phyloP scores from a whole-genome alignment of 1,284 basidiomycete species.

The Laetiporus sulphureus region DNA sequence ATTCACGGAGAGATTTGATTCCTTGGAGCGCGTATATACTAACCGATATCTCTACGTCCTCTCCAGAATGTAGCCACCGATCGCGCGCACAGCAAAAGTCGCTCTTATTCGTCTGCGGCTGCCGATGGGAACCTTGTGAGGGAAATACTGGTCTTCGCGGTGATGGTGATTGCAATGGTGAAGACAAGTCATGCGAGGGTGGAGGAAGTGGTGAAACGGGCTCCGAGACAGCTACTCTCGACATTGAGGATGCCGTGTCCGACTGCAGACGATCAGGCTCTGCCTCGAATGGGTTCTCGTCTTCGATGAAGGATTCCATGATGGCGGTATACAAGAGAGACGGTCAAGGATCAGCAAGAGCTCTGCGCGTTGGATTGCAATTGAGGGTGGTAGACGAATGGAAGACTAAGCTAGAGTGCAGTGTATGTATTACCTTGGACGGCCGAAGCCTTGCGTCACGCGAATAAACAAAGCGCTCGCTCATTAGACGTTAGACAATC shows the following conservation, averaged over 20 bases:
- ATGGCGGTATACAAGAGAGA: no score
- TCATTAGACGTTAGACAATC: not conserved
- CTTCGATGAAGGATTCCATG: no score
- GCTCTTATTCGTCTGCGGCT: constrained; percentile 50
- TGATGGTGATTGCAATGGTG: constrained; percentile 27
- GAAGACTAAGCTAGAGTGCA: no score
- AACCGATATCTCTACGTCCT: constrained; percentile 74
- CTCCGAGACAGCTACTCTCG: constrained; percentile 55
- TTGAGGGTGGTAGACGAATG: not conserved
- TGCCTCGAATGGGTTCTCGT: constrained; percentile 75
- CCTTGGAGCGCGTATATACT: constrained; percentile 20
- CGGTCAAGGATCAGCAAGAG: no score
- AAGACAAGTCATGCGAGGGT: constrained; percentile 29
- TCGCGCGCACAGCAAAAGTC: constrained; percentile 74
- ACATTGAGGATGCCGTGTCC: constrained; percentile 58
- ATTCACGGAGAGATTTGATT: not conserved
- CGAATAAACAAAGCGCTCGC: no score
- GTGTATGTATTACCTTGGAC: no score
- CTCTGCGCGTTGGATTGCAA: not conserved
- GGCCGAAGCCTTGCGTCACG: no score
- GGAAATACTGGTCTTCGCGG: constrained; percentile 43
- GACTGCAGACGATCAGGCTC: constrained; percentile 53
- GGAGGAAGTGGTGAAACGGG: constrained; percentile 52
- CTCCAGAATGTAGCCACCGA: constrained; percentile 70
- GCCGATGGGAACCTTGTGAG: constrained; percentile 46